Evolutionary conservation across 371 early-diverging fungal species (phyloP), one percentile per base, ranked within the genome.

Genomic region (Mucor plumbeus): DNA sequence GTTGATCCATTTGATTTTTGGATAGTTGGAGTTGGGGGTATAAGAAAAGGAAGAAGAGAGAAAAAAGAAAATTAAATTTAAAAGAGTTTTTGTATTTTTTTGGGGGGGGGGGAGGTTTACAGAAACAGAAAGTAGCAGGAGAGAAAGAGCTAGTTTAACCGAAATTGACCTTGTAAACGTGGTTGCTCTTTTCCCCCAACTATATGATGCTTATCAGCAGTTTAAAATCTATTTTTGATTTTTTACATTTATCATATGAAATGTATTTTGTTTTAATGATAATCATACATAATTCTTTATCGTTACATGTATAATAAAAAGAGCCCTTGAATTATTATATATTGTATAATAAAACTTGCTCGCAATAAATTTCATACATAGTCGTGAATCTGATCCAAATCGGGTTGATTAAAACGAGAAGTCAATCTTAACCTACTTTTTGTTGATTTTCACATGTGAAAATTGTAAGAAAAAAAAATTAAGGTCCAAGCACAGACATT

Each of bases 331-430:
- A n/a, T 21, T 39, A 39, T 59, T 41, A 41, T 44, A n/a, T 44
- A 17, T 44, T 15, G 1, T 44, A 44, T 44, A 44, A 7, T 44
- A 17, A 44, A 44, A 44, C 15, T 44, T 17, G 17, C n/a, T 44
- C 44, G 26, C 26, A 3, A 26, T 26, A 3, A 26, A 26, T 1
- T 26, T 26, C 26, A 26, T 26, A 17, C 38, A 36, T 35, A 50
- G 36, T 65, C 60, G 66, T 50, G 66, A 65, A 50, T 40, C 50
- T 59, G 38, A 44, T 19, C 66, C 53, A 65, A 59, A 65, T 65
- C 66, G 57, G 53, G 66, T n/a, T 53, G 66, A 50, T 33, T 33
- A 33, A 21, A 65, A 65, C 66, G 66, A 65, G 66, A 44, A 44
- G 44, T 44, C 44, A 44, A 44, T 7, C 44, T 44, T 44, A 36